Base-by-base conservation (phyloP, 2,329 filamentous ascomycete species). In the Davidsoniella neocaledoniae region DNA sequence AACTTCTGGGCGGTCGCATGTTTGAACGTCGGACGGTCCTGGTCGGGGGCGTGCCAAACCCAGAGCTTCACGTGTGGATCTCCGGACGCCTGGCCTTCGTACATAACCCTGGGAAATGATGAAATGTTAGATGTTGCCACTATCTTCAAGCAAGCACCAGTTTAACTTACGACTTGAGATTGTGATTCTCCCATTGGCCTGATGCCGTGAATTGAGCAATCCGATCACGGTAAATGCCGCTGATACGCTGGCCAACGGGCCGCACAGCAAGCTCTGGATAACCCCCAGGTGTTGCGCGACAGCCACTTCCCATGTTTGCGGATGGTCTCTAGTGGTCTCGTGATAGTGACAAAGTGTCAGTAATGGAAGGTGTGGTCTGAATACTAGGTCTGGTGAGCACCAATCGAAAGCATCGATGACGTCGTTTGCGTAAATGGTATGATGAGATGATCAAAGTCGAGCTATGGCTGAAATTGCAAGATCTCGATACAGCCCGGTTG, bases 221-320 rank as follows among this genome's bases (percentile, higher is more conserved):
- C 49, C 90, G 81, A 58, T 86, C 80, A 60, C 79, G 82, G 68
- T 94, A 93, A 64, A 95, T 86, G 62, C 76, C 77, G 57, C 80
- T 73, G 63, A 94, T 95, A 62, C 83, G 78, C 66, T 91, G 83
- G 55, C 86, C 86, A 48, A 79, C 71, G 17, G 76, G 76, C 53
- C 64, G 66, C 26, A 66, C 60, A 26, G 70, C 72, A 55, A 68
- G 69, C 52, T 68, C 55, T n/a, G 73, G 73, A 55, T 76, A 77
- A 55, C 25, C 37, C 6, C 16, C 17, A n/a, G 47, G 10, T 17
- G 43, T 49, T n/a, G 40, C 19, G 14, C 40, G 17, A 17, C 16
- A 16, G n/a, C 17, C 29, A 21, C 47, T 26, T 5, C 19, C 29
- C 41, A 37, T 44, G 26, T 12, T 29, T 9, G 26, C 26, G 26